Evolutionary conservation across 176 grass and related monocot genomes (phyloP), one percentile per base, ranked within the genome.

Genomic region (Oryza punctata): DNA sequence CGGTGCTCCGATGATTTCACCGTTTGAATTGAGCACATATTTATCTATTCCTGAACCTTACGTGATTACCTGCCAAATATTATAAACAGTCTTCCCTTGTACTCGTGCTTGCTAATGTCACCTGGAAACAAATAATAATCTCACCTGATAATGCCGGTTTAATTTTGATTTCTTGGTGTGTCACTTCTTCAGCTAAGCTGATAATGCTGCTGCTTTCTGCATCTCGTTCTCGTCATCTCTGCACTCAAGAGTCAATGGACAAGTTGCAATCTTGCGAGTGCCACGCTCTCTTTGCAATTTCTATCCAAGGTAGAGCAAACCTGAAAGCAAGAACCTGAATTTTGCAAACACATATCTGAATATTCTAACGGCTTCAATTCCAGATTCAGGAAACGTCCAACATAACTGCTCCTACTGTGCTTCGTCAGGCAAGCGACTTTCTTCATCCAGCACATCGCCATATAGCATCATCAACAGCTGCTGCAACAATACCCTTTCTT

Each of bases 41-140:
- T 35, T 1, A 35, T 68, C 73, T 82, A 35, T 71, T 59, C n/a
- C 15, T 23, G n/a, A 37, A 59, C 44, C 44, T 81, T 65, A 32
- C 43, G 44, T 85, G 67, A 19, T 25, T 85, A 66, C 66, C 44
- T 45, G 15, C 61, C 28, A 72, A 63, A 67, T 68, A 74, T 74
- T 79, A 50, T 19, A 23, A 73, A 40, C 61, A 41, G 16, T 68
- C 21, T 79, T 69, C 38, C 68, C 14, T n/a, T 41, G 6, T 16
- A 73, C 35, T 82, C 23, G 16, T 59, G 29, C 65, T 47, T 49
- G 57, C 23, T 30, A 25, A 25, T 59, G 66, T 59, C 66, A 82
- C 61, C 60, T 83, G 26, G 66, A 15, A 66, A 57, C 52, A 72
- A 26, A 11, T 18, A 28, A 23, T 83, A 72, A 78, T 78, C 49